Evolutionary conservation across 805 yeast genomes (phyloP).

Genomic region (Candida qinlingensis): DNA sequence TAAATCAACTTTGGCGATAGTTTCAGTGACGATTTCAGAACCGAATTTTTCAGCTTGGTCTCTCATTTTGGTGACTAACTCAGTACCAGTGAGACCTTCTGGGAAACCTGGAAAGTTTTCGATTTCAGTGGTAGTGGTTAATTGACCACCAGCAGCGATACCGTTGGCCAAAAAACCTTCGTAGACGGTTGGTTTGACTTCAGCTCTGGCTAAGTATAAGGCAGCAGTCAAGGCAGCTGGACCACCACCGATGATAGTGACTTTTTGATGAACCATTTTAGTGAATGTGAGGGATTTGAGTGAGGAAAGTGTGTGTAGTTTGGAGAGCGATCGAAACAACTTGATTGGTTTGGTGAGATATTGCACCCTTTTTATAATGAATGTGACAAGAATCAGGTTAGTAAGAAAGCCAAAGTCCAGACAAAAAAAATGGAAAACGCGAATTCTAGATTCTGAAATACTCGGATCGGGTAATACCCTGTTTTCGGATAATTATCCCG

Average conservation of each 20-base stretch:
- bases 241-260: constrained; percentile 91
- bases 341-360: not conserved
- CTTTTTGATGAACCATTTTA: constrained; percentile 78
- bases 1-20: constrained; percentile 88
- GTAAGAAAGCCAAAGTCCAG: constrained; percentile 7
- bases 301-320: not conserved
- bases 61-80: constrained; percentile 91
- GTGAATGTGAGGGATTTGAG: not conserved
- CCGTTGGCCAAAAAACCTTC: constrained; percentile 97
- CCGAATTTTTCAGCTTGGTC: constrained; percentile 85
- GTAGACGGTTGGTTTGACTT: constrained; percentile 85
- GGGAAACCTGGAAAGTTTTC: constrained; percentile 99
- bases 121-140: constrained; percentile 97
- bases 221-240: constrained; percentile 99
- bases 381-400: not conserved
- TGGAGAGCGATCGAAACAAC: constrained; percentile 3
- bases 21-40: constrained; percentile 91
- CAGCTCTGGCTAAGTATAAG: constrained; percentile 93
- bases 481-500: not conserved
- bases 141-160: constrained; percentile 97
- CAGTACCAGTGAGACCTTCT: constrained; percentile 79
- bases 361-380: constrained; percentile 7
- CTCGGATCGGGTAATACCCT: no score
- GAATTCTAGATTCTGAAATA: no score
- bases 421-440: not conserved